These are phyloP conservation scores for Escovopsis sp. DNA, from an alignment of 2,329 filamentous ascomycete genomes.

Conservation along the genomic window DNA sequence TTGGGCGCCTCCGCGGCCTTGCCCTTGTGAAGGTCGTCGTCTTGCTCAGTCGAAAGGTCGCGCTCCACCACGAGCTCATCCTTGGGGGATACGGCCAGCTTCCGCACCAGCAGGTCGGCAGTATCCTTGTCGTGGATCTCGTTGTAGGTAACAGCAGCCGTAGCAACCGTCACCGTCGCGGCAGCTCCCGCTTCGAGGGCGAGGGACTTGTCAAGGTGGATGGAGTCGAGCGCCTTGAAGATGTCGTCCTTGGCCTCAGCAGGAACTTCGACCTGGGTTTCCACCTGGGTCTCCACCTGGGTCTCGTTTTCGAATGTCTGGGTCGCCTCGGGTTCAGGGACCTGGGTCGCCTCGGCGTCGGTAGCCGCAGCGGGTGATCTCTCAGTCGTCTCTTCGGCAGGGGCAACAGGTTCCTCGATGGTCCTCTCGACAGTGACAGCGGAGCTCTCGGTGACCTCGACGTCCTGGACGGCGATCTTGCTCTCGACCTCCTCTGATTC, in stretches of 20 bases:
- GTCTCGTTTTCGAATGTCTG: not conserved
- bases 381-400: not conserved
- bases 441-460: not conserved
- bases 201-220: slow-evolving; percentile 1
- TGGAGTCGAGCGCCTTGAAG: slow-evolving; percentile 1
- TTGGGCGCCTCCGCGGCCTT: slow-evolving; percentile 2
- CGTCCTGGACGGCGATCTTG: not conserved
- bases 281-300: not conserved
- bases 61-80: not conserved
- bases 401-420: not conserved
- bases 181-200: slow-evolving; percentile 3
- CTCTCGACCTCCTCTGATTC: not conserved
- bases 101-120: not conserved
- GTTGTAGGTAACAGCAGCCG: slow-evolving; percentile 3
- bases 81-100: not conserved
- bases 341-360: not conserved
- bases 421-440: not conserved
- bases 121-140: not conserved
- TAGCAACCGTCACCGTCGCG: slow-evolving; percentile 2
- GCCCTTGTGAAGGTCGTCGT: slow-evolving; percentile 3
- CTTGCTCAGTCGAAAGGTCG: slow-evolving; percentile 1
- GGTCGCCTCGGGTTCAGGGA: not conserved
- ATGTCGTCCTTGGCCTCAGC: slow-evolving; percentile 2
- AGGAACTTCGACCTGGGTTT: slow-evolving; percentile 1
- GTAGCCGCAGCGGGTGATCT: not conserved